Base-by-base conservation (phyloP, 2,329 filamentous ascomycete species). In the Epichloe aotearoae region DNA sequence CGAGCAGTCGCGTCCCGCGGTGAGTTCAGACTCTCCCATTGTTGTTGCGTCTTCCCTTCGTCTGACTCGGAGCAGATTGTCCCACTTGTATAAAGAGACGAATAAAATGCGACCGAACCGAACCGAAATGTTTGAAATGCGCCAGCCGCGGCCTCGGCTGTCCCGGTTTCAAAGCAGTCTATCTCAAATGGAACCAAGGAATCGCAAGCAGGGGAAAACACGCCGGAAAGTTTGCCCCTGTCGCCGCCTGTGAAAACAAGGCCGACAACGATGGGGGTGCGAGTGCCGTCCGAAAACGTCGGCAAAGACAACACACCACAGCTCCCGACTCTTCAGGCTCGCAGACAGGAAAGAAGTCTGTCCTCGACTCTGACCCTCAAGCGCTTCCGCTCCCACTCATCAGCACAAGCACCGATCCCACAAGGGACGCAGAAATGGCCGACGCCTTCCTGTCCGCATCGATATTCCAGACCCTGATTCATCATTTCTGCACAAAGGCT, bases 71-170 rank as follows among this genome's bases (percentile, higher is more conserved):
- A 5, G n/a, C 20, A 58, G 57, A 59, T 19, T 59, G 56, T 26
- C 57, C 47, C 5, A 48, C 48, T 19, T 59, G 57, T 10, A 45
- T 49, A 14, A 57, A 55, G 37, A 45, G 57, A 47, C 55, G 56
- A 12, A 57, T 59, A 20, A 55, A 50, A 49, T 58, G 57, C 26
- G 57, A 59, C 45, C 52, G 57, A 7, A 59, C 47, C n/a, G n/a
- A 54, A 3, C 57, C 57, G 0, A 38, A 39, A 14, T 59, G 57
- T 34, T 42, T 49, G 20, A 59, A 59, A 42, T 59, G 57, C 44
- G 49, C 50, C 19, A 57, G 51, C 38, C 52, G 57, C 20, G 50
- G 50, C 20, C 40, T 57, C 2, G 15, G 36, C 4, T 59, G 57
- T 41, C 53, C 56, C 7, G 57, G 57, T 14, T 58, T 57, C 39